Evolutionary conservation across 805 yeast genomes (phyloP), one percentile per base, ranked within the genome.

Genomic region (Sungouiozyma intestinalis): DNA sequence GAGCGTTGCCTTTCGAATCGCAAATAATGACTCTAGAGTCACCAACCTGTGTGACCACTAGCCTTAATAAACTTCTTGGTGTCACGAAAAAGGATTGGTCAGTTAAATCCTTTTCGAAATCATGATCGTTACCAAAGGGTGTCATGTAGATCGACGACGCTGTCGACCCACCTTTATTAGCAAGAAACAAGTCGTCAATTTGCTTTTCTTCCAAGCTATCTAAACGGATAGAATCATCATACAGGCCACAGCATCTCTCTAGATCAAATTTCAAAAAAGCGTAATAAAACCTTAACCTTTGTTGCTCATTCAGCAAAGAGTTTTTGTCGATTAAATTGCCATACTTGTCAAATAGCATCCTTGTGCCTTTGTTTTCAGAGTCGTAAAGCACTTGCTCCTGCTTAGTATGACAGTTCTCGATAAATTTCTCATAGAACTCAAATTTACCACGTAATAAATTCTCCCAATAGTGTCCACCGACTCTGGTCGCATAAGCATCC

Each of bases 1-100:
- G 88, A 1, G 94, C 94, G 34, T 74, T 65, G 2, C 97, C 97
- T 42, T 71, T 62, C 43, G 72, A 73, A 61, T 88, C 97, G 48
- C 92, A 83, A n/a, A 92, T 53, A 2, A 92, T 72, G 4, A 94
- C 86, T 47, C 84, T 74, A 2, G 97, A 83, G 58, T 92, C 98
- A 4, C 98, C 98, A 13, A 90, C 79, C 56, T 92, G 98, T 1
- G 94, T 88, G 16, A 88, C 75, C 1, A 84, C 72, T 17, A 92
- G 61, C 52, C 78, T 77, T 17, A 85, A 69, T 11, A 81, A 65
- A 3, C 83, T 79, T 7, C 71, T 67, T n/a, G 79, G 74, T 46
- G 79, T 77, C 64, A 88, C 47, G 32, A 61, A 56, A 40, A 59
- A 62, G 2, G 61, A 48, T 40, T 60, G 58, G 21, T 58, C 62